Conservation (phyloP, 2,329 filamentous ascomycete species). For the Sclerotinia trifoliorum region DNA sequence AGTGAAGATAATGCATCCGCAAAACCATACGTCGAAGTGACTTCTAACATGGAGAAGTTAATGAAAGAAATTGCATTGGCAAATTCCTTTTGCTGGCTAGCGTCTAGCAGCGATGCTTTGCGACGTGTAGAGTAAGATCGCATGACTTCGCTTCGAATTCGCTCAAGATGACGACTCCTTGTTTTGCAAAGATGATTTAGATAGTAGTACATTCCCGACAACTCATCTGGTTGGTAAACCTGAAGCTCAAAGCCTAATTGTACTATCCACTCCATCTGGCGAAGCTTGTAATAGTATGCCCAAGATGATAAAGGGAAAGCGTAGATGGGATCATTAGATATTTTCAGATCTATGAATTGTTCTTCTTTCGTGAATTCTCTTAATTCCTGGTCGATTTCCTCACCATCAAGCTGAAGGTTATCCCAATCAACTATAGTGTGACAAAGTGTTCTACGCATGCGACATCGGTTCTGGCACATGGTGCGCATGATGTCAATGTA, state of each 20-base stretch:
- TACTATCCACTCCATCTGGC: conserved; percentile 80
- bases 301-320: conserved; percentile 79
- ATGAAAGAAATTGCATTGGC: conserved; percentile 54
- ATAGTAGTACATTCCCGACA: conserved; percentile 89
- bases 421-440: conserved; percentile 85
- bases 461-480: conserved; percentile 85
- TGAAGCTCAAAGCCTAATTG: conserved; percentile 94
- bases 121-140: conserved; percentile 27
- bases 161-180: conserved; percentile 60
- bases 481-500: conserved; percentile 83
- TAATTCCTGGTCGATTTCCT: conserved; percentile 70
- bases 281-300: conserved; percentile 88
- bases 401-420: conserved; percentile 75
- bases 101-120: conserved; percentile 21
- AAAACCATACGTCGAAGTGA: conserved; percentile 58
- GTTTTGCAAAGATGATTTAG: conserved; percentile 71
- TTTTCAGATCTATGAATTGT: conserved; percentile 51
- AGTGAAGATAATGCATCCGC: conserved; percentile 51
- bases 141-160: conserved; percentile 66
- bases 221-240: conserved; percentile 82
- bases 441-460: conserved; percentile 83
- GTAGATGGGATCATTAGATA: conserved; percentile 55
- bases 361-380: conserved; percentile 60
- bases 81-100: conserved; percentile 42
- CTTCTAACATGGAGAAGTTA: conserved; percentile 61